Base-by-base conservation (phyloP, 148 eudicot genomes). In the Arctostaphylos glauca region DNA sequence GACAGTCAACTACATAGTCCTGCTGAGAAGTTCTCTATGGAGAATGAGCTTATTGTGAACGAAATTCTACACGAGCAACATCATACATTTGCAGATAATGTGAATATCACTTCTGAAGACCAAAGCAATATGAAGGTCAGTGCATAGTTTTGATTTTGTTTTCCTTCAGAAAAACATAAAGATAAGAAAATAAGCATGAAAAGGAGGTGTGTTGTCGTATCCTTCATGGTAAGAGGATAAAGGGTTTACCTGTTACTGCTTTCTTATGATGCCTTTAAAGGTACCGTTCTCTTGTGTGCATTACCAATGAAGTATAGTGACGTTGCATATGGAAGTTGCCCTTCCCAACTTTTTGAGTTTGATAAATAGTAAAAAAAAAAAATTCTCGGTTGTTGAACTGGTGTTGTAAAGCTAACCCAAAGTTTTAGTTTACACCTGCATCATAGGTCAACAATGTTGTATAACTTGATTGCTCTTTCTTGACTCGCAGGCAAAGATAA, bases 31-130 rank as follows among this genome's bases (percentile, higher is more conserved):
- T 59, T 86, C 84, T 82, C 71, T 56, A 54, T 89, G 71, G 96
- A 96, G 82, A 96, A 96, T 88, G 97, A 92, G 84, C 76, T 89
- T 74, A 83, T 96, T 81, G 96, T 96, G 41, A 94, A 96, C 83
- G 98, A 93, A 87, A 83, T 88, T 76, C 90, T 96, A 77, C 97
- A 94, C 87, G 94, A 88, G 82, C 88, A 86, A 83, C 92, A 85
- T 23, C 90, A 85, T 73, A 89, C 84, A 79, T 87, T 92, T 77
- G 84, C 88, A 72, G 90, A 92, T 79, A 86, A 66, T 75, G 82
- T 87, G 76, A 87, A 82, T 86, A 84, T 75, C 81, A 79, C 86
- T 81, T 86, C 84, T 80, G 90, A 87, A 83, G 86, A 85, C 84
- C 83, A 89, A 25, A 84, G 59, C 25, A 52, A 50, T 62, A 47